Base-by-base conservation (phyloP, 202 grass and related monocot species). In the Cymbopogon flexuosus region DNA sequence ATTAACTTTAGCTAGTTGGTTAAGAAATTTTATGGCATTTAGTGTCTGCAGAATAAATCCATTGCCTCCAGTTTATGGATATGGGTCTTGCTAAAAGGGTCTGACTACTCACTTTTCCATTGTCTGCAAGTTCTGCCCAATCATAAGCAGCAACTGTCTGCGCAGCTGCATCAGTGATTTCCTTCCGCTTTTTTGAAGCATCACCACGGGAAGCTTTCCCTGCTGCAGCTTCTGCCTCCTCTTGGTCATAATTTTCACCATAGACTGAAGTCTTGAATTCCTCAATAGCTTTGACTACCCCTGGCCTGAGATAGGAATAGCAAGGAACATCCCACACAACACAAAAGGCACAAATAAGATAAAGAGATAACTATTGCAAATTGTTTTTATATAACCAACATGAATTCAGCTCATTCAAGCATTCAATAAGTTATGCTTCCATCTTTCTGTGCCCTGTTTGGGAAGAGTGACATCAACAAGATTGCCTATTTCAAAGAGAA, bases 161-260 rank as follows among this genome's bases (percentile, higher is more conserved):
- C 5, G 61, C 41, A 64, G 90, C 92, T 70, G 70, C 86, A 64
- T 98, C 90, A 63, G 84, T 60, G 14, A 88, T 79, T 45, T 84
- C 79, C 84, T 98, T 94, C 34, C 95, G 88, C 83, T 95, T 98
- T 82, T 84, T 92, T 31, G 88, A 81, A 82, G 81, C 80, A 46
- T 83, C 88, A 49, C 58, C 81, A 42, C 40, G 64, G 27, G 79
- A 78, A 66, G 40, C 83, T 82, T 82, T 84, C 35, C 76, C 68
- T 76, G 84, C 76, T 62, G 75, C 79, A 22, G 80, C 74, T 57
- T 93, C 86, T 31, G 68, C 81, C 84, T 95, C 96, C 83, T 98
- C 93, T 70, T 91, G 88, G 10, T 95, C 89, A 77, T 93, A 83
- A 67, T 93, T 91, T 91, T 95, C 88, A 86, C 96, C 96, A 81